These are phyloP conservation scores for Claviceps quebecensis DNA, from an alignment of 2,329 filamentous ascomycete genomes.

Conservation along the genomic window DNA sequence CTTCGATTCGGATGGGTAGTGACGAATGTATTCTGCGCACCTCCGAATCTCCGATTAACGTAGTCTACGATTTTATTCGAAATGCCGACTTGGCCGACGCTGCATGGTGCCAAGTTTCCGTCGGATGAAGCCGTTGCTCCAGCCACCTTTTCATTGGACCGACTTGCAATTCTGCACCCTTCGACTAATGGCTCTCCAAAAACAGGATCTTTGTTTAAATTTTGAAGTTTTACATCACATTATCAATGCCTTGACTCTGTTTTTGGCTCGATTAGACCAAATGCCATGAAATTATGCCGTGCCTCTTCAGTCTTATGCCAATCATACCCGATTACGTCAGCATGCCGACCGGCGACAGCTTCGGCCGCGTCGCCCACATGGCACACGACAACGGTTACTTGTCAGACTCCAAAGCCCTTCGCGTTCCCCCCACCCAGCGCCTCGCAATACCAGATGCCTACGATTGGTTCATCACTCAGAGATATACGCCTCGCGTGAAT, in stretches of 20 bases:
- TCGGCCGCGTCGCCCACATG: conserved; percentile 1
- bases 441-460: background rate
- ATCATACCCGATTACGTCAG: conserved; percentile 4
- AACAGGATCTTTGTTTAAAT: background rate
- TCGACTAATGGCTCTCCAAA: background rate
- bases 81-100: background rate
- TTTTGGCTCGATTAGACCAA: too few relatives aligned
- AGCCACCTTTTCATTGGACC: background rate
- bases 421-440: background rate
- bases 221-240: background rate
- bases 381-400: too few relatives aligned
- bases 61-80: background rate
- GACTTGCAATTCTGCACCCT: background rate
- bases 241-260: background rate
- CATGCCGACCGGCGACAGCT: background rate
- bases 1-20: background rate
- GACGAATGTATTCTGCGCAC: background rate
- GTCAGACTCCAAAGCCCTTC: background rate
- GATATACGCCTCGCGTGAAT: background rate
- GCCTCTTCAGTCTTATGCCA: background rate
- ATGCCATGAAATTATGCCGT: background rate
- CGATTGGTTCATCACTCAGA: background rate
- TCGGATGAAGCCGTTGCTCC: background rate
- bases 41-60: background rate
- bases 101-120: background rate